Percentiles rank a stretch among this genome's conserved stretches.
These are phyloP conservation scores for Camelina neglecta DNA, from an alignment of 345 rosid genomes.

Conservation along the genomic window DNA sequence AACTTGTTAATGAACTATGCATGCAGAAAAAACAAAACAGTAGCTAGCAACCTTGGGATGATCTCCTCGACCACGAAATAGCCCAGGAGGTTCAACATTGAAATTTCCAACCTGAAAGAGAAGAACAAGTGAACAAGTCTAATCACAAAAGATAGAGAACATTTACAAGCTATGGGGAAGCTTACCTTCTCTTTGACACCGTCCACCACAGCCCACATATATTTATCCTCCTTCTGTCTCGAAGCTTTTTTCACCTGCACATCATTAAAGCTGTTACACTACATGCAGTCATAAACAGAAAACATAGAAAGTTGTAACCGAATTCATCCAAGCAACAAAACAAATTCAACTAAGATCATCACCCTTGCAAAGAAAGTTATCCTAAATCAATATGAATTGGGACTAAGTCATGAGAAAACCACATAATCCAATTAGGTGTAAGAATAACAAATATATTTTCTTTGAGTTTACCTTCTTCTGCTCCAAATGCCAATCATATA, in stretches of 20 bases:
- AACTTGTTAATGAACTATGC: slow-evolving; percentile 1
- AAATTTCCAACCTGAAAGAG: slow-evolving; percentile 79
- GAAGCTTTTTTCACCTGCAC: slow-evolving; percentile 76
- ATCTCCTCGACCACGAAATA: slow-evolving; percentile 89
- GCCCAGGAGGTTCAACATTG: slow-evolving; percentile 89
- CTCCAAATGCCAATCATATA: slow-evolving; percentile 78
- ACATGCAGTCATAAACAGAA: neutral
- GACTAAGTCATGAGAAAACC: neutral
- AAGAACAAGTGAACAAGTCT: slow-evolving; percentile 14
- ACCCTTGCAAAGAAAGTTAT: neutral
- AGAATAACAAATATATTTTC: neutral
- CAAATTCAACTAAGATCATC: neutral
- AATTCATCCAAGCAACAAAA: neutral
- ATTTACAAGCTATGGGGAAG: neutral
- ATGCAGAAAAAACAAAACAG: slow-evolving; percentile 14
- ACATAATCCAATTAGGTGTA: neutral
- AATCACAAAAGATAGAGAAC: neutral
- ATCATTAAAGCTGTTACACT: slow-evolving; percentile 22
- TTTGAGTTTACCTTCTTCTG: slow-evolving; percentile 65
- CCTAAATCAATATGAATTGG: neutral
- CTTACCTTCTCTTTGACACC: slow-evolving; percentile 90
- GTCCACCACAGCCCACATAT: slow-evolving; percentile 94
- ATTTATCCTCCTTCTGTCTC: slow-evolving; percentile 80
- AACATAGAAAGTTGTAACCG: neutral
- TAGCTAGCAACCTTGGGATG: slow-evolving; percentile 76